Evolutionary conservation across 805 yeast species (phyloP).

Genomic region (Ogataea henricii): DNA sequence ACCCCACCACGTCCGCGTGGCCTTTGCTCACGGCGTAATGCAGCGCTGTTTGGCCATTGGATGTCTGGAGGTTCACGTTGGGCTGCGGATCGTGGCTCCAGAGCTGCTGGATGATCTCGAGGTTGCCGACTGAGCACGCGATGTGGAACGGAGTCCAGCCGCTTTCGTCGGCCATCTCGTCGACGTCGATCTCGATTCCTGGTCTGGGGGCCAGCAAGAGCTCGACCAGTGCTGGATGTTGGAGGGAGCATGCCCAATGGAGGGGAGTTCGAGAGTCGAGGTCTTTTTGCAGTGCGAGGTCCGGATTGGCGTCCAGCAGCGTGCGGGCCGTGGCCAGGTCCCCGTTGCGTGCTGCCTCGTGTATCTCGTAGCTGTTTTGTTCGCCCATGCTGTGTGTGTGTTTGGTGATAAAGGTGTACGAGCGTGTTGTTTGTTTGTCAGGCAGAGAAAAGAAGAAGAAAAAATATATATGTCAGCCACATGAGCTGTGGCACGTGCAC

Average conservation of each 20-base stretch:
- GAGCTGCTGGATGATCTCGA: conserved; percentile 51
- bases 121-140: conserved; percentile 73
- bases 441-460: neutral
- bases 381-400: neutral
- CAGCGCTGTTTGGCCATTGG: conserved; percentile 68
- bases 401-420: neutral
- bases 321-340: conserved; percentile 52
- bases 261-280: conserved; percentile 77
- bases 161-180: conserved; percentile 66
- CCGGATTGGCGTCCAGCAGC: conserved; percentile 52
- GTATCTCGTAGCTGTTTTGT: conserved; percentile 41
- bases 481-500: neutral
- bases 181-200: conserved; percentile 51
- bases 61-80: conserved; percentile 61
- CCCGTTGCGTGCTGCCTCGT: conserved; percentile 68
- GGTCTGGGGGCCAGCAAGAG: conserved; percentile 40
- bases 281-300: conserved; percentile 52
- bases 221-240: conserved; percentile 52
- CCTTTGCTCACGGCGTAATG: conserved; percentile 78
- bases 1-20: conserved; percentile 53
- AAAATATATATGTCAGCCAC: neutral
- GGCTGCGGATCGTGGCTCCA: conserved; percentile 53
- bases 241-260: conserved; percentile 84
- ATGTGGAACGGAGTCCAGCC: conserved; percentile 93
- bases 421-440: too few species aligned